Conservation (phyloP, 352 stramenopile species). For the Blastocystis sp. region DNA sequence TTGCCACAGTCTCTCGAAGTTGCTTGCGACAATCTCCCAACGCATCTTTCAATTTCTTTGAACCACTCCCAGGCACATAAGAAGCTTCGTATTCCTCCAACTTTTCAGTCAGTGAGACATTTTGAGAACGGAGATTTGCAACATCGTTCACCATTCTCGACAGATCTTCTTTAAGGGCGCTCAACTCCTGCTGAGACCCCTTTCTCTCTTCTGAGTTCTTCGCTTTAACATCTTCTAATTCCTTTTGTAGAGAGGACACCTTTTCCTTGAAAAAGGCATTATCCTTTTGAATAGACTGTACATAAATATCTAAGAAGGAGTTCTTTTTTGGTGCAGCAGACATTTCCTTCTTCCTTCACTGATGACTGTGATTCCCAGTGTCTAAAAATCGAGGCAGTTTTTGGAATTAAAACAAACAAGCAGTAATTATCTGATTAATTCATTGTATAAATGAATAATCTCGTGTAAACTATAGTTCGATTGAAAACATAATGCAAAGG, state of each 20-base stretch:
- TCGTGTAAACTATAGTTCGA: neutral
- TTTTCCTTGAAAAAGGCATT: constrained; percentile 48
- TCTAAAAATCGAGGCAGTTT: neutral
- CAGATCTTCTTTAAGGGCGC: constrained; percentile 19
- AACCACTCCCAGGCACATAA: constrained; percentile 23
- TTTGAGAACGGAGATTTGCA: neutral
- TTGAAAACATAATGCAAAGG: neutral
- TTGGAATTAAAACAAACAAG: neutral
- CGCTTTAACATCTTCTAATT: neutral
- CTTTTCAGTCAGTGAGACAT: neutral
- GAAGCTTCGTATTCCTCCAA: neutral
- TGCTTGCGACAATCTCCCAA: neutral
- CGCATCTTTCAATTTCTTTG: constrained; percentile 56
- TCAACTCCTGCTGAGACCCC: neutral
- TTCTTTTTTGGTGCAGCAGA: neutral
- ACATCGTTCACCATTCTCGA: constrained; percentile 27
- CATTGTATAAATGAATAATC: neutral
- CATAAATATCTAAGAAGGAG: constrained; percentile 42
- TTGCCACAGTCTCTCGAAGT: constrained; percentile 26
- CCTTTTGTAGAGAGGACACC: neutral
- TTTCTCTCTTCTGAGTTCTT: constrained; percentile 9
- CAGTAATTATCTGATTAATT: neutral
- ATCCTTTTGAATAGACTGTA: constrained; percentile 58
- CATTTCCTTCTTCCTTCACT: neutral
- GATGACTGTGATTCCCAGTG: neutral